These are phyloP conservation scores for Trametopsis cervina DNA, from an alignment of 768 basidiomycete genomes.

Conservation along the genomic window DNA sequence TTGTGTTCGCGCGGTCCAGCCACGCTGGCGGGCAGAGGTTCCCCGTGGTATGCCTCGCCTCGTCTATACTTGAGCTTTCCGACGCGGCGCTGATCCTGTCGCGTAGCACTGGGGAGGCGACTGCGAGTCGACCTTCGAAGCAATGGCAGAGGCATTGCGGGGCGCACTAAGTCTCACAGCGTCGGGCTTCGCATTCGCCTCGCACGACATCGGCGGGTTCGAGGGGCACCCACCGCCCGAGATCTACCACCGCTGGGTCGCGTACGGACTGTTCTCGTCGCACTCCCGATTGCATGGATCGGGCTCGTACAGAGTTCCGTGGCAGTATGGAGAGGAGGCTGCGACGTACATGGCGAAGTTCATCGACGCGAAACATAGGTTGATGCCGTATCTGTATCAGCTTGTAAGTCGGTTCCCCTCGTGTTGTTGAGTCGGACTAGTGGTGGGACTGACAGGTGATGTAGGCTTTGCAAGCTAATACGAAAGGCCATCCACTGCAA, in stretches of 20 bases:
- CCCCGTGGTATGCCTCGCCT: constrained; percentile 29
- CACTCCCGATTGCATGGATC: constrained; percentile 72
- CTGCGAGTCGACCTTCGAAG: constrained; percentile 71
- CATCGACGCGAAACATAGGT: constrained; percentile 55
- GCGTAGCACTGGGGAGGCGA: constrained; percentile 64
- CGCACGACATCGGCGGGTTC: constrained; percentile 75
- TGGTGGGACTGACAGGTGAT: neutral
- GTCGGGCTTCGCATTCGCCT: constrained; percentile 67
- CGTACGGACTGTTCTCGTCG: constrained; percentile 70
- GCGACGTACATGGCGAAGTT: constrained; percentile 55
- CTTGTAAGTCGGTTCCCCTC: constrained; percentile 30
- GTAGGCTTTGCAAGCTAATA: constrained; percentile 45
- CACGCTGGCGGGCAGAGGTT: constrained; percentile 63
- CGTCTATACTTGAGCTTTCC: too few relatives aligned
- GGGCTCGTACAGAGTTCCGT: constrained; percentile 69
- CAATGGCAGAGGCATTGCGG: constrained; percentile 69
- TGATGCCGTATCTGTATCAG: constrained; percentile 70
- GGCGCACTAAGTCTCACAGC: constrained; percentile 58
- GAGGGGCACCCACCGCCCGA: constrained; percentile 66
- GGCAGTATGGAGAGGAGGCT: constrained; percentile 69
- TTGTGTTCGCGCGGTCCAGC: constrained; percentile 62
- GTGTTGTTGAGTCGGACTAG: neutral
- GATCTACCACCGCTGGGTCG: constrained; percentile 72
- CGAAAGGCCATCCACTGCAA: constrained; percentile 48
- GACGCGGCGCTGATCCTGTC: too few relatives aligned